Evolutionary conservation across 352 stramenopile genomes (phyloP).

Genomic region (Globisporangium cederbergense): DNA sequence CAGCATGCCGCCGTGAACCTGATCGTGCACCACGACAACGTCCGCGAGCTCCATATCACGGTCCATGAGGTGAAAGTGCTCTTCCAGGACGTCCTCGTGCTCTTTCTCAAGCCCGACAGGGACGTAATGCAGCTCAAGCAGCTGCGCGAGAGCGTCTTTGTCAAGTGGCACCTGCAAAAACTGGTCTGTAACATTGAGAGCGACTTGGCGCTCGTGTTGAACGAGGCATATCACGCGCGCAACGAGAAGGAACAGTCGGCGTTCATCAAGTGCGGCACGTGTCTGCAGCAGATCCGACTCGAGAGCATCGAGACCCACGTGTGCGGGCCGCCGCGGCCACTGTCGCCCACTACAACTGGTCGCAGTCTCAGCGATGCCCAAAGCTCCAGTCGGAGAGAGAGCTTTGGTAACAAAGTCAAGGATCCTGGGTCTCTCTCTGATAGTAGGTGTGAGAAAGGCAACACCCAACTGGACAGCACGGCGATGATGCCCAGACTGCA

Average conservation of each 20-base stretch:
- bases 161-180: constrained; percentile 54
- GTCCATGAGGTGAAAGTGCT: constrained; percentile 39
- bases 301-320: constrained; percentile 55
- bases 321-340: constrained; percentile 22
- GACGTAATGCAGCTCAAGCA: constrained; percentile 50
- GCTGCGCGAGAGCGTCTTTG: constrained; percentile 27
- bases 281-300: constrained; percentile 51
- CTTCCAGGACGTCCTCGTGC: constrained; percentile 44
- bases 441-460: background rate
- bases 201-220: constrained; percentile 44
- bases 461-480: constrained; percentile 18
- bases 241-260: constrained; percentile 52
- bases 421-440: background rate
- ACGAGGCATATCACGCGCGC: constrained; percentile 46
- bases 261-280: constrained; percentile 56
- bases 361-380: background rate
- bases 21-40: constrained; percentile 40
- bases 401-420: background rate
- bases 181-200: constrained; percentile 40
- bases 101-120: constrained; percentile 51
- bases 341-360: constrained; percentile 14
- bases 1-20: constrained; percentile 45
- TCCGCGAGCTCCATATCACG: constrained; percentile 48
- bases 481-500: constrained; percentile 27
- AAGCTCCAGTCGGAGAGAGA: background rate